Conservation (phyloP, 169 alveolate genomes). For the Blepharisma undulans region DNA sequence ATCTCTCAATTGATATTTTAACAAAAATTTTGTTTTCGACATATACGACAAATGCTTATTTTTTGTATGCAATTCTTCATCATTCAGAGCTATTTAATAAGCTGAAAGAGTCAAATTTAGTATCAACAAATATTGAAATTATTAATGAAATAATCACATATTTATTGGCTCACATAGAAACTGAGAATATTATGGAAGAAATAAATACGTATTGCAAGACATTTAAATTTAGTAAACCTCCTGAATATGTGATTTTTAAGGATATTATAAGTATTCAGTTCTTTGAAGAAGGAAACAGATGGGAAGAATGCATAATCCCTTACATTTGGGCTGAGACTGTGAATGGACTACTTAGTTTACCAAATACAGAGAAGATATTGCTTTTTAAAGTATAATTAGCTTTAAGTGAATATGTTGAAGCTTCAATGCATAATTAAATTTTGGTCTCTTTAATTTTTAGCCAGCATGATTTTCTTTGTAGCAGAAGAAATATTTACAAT, state of each 20-base stretch:
- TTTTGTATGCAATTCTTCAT: neutral
- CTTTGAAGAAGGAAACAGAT: neutral
- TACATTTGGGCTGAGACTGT: neutral
- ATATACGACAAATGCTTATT: neutral
- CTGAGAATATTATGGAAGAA: neutral
- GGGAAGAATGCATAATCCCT: conserved; percentile 25
- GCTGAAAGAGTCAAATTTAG: neutral
- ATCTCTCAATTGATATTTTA: neutral
- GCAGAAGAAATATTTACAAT: too few relatives aligned
- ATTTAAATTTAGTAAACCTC: neutral
- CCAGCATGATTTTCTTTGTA: too few relatives aligned
- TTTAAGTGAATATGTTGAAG: too few relatives aligned
- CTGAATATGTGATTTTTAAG: neutral
- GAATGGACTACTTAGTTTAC: neutral
- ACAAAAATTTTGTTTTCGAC: neutral
- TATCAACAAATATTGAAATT: neutral
- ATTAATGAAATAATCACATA: neutral
- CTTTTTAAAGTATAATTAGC: neutral
- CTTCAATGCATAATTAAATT: too few relatives aligned
- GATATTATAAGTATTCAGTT: neutral
- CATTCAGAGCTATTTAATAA: neutral
- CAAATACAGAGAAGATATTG: neutral
- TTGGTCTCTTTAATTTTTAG: neutral
- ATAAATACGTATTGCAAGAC: neutral
- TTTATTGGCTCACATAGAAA: neutral